Conservation (phyloP, 495 filamentous ascomycete genomes). For the Podospora fimiseda region DNA sequence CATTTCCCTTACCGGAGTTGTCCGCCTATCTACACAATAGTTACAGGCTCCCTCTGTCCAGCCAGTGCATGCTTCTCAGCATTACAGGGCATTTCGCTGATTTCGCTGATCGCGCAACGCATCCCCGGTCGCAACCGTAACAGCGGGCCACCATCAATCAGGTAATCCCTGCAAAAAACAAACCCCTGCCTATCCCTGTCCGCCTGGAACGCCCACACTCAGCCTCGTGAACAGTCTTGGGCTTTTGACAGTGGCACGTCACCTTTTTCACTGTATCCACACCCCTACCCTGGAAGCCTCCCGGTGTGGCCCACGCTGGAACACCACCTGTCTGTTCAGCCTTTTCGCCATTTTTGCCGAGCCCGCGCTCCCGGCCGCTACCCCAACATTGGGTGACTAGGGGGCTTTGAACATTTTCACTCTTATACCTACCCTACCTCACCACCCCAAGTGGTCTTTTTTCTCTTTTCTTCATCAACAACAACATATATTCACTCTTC, state of each 20-base stretch:
- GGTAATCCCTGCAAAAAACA: conserved; percentile 16
- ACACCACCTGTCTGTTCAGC: conserved; percentile 19
- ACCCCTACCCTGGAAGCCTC: conserved; percentile 20
- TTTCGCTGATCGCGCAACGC: conserved; percentile 22
- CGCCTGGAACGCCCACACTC: conserved; percentile 27
- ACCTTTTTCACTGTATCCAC: conserved; percentile 9
- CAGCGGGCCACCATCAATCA: conserved; percentile 18
- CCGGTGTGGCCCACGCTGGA: conserved; percentile 16
- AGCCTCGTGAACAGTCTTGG: conserved; percentile 27
- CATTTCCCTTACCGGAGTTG: conserved; percentile 23
- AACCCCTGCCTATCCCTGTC: conserved; percentile 31
- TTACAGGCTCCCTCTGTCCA: conserved; percentile 10
- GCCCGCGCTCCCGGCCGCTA: conserved; percentile 18
- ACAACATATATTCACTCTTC: background rate
- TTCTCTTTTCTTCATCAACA: background rate
- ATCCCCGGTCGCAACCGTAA: conserved; percentile 24
- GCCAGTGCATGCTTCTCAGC: conserved; percentile 1
- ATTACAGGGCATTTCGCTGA: conserved; percentile 24
- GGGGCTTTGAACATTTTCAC: too few relatives aligned
- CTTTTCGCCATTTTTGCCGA: conserved; percentile 15
- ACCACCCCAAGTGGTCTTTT: conserved; percentile 11
- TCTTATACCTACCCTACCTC: too few relatives aligned
- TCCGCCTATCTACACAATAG: conserved; percentile 9
- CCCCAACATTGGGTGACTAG: conserved; percentile 17
- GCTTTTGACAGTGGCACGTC: conserved; percentile 19